Conservation (phyloP, 371 early-diverging fungal species). For the Fennellomyces sp. region DNA sequence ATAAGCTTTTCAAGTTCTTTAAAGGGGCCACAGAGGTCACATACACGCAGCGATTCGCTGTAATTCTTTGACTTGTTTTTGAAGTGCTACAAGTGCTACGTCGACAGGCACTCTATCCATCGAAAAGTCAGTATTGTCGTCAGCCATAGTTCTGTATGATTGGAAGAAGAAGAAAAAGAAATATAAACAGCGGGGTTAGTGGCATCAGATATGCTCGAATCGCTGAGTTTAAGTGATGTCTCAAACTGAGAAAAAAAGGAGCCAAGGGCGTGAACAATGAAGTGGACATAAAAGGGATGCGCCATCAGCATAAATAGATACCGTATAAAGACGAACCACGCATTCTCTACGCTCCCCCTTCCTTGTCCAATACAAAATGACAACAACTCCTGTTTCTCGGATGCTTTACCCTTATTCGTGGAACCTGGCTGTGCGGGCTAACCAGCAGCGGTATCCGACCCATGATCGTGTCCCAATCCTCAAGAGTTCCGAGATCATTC, state of each 20-base stretch:
- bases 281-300: too few relatives aligned
- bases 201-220: neutral
- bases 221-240: too few relatives aligned
- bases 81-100: conserved; percentile 32
- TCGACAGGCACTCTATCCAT: conserved; percentile 32
- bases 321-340: too few relatives aligned
- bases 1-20: neutral
- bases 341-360: neutral
- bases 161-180: neutral
- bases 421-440: conserved; percentile 21
- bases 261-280: too few relatives aligned
- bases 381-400: conserved; percentile 12
- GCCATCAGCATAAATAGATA: too few relatives aligned
- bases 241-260: too few relatives aligned
- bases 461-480: conserved; percentile 18
- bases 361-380: conserved; percentile 4
- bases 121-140: conserved; percentile 8
- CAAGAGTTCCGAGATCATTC: conserved; percentile 14
- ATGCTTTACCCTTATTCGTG: conserved; percentile 19
- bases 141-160: neutral
- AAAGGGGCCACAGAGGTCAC: conserved; percentile 7
- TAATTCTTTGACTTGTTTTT: conserved; percentile 38
- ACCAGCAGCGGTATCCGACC: conserved; percentile 21
- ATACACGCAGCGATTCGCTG: conserved; percentile 18
- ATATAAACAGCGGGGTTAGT: neutral